These are phyloP conservation scores for Kazachstania martiniae DNA, from an alignment of 805 yeast species.

Conservation along the genomic window DNA sequence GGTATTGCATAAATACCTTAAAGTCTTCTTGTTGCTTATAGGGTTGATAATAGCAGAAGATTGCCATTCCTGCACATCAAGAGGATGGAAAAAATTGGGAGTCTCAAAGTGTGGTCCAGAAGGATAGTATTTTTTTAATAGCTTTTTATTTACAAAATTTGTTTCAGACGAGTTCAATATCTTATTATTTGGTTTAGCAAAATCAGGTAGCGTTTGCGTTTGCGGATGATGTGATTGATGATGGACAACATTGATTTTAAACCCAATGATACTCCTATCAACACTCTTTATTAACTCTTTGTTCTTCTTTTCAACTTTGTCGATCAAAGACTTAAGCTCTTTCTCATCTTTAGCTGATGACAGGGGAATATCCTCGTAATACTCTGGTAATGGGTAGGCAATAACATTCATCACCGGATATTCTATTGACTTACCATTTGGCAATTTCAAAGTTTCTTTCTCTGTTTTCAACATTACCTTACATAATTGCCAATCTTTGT, in stretches of 20 bases:
- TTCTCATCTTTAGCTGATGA: too few relatives aligned
- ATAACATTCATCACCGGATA: slow-evolving; percentile 26
- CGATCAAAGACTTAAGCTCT: too few relatives aligned
- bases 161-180: slow-evolving; percentile 31
- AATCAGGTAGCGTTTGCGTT: slow-evolving; percentile 14
- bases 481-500: slow-evolving; percentile 13
- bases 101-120: slow-evolving; percentile 9
- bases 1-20: too few relatives aligned
- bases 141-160: slow-evolving; percentile 34
- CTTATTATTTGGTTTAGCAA: slow-evolving; percentile 10
- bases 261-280: slow-evolving; percentile 34
- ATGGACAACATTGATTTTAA: slow-evolving; percentile 29
- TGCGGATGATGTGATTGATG: slow-evolving; percentile 26
- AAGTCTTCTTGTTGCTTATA: too few relatives aligned
- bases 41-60: too few relatives aligned
- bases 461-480: slow-evolving; percentile 17
- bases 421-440: slow-evolving; percentile 4
- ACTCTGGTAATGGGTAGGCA: slow-evolving; percentile 25
- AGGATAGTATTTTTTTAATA: slow-evolving; percentile 20
- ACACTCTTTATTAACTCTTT: too few relatives aligned
- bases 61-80: too few relatives aligned
- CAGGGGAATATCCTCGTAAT: slow-evolving; percentile 16
- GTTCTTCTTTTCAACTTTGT: too few relatives aligned
- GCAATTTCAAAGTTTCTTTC: slow-evolving; percentile 1
- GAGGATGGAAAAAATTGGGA: slow-evolving; percentile 23